Evolutionary conservation across 257 asterid species (phyloP).

Genomic region (Oldenlandia corymbosa): DNA sequence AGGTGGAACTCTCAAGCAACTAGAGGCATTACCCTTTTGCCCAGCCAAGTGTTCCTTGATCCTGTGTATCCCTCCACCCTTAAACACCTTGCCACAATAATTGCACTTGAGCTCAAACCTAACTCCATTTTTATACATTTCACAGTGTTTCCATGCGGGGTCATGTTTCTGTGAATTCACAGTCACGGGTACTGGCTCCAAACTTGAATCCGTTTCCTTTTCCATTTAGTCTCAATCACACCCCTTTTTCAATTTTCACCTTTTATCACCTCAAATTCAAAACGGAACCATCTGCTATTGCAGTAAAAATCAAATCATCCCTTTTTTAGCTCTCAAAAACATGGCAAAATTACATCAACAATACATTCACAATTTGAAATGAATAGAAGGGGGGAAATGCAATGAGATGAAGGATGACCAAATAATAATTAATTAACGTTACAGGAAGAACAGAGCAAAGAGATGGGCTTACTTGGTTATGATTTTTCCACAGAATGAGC

Average conservation of each 20-base stretch:
- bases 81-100: conserved; percentile 83
- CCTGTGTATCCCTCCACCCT: conserved; percentile 98
- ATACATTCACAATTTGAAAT: not conserved
- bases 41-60: conserved; percentile 95
- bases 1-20: conserved; percentile 81
- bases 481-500: conserved; percentile 14
- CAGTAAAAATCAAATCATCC: not conserved
- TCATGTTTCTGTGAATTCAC: conserved; percentile 89
- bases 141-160: conserved; percentile 98
- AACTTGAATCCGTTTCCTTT: conserved; percentile 40
- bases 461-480: conserved; percentile 38
- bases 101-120: conserved; percentile 78
- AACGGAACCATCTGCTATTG: not conserved
- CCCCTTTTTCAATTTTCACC: not conserved
- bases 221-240: not conserved
- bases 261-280: conserved; percentile 1
- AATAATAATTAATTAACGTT: conserved; percentile 11
- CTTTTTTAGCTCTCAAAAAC: not conserved
- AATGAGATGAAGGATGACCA: not conserved
- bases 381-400: not conserved
- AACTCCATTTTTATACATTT: conserved; percentile 81
- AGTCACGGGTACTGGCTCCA: conserved; percentile 80
- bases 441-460: not conserved
- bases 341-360: not conserved
- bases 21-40: conserved; percentile 92